Evolutionary conservation across 2,329 filamentous ascomycete genomes (phyloP).

Genomic region (Aaosphaeria pasadenensis): DNA sequence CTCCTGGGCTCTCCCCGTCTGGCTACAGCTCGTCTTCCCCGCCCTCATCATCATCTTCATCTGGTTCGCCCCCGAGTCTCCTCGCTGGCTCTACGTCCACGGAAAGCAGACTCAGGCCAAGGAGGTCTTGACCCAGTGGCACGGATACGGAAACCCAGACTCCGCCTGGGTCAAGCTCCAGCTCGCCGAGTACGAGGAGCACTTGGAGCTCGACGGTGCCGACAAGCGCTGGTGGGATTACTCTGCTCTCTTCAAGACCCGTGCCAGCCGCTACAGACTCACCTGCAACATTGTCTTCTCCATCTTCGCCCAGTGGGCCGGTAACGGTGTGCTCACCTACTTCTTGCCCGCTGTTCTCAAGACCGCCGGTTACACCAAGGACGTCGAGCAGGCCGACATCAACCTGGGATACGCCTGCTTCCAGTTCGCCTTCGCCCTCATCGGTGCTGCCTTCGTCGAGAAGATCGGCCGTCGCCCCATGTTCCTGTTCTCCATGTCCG

Average conservation of each 20-base stretch:
- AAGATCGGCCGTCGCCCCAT: conserved; percentile 30
- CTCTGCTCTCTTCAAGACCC: conserved; percentile 3
- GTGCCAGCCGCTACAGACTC: conserved; percentile 10
- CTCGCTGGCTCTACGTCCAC: conserved; percentile 56
- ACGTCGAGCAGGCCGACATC: conserved; percentile 33
- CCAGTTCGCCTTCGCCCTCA: neutral
- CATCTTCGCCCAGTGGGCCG: conserved; percentile 31
- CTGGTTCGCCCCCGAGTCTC: conserved; percentile 57
- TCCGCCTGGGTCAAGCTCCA: conserved; percentile 25
- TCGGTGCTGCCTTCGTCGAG: conserved; percentile 21
- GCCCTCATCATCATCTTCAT: conserved; percentile 44
- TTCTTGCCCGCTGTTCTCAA: conserved; percentile 33
- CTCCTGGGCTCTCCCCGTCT: conserved; percentile 21
- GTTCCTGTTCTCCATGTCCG: conserved; percentile 23
- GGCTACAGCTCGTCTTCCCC: conserved; percentile 25
- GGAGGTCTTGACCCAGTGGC: conserved; percentile 55
- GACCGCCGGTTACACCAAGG: conserved; percentile 31
- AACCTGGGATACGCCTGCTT: conserved; percentile 31
- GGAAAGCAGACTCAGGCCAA: conserved; percentile 53
- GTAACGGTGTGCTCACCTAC: conserved; percentile 24
- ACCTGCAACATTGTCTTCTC: conserved; percentile 25
- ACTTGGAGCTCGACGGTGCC: conserved; percentile 3
- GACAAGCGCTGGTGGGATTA: conserved; percentile 10
- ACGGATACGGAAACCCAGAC: conserved; percentile 44
- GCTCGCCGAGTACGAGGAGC: conserved; percentile 27